These are phyloP conservation scores for Citrus unshiu DNA, from an alignment of 345 rosid genomes.

Conservation along the genomic window DNA sequence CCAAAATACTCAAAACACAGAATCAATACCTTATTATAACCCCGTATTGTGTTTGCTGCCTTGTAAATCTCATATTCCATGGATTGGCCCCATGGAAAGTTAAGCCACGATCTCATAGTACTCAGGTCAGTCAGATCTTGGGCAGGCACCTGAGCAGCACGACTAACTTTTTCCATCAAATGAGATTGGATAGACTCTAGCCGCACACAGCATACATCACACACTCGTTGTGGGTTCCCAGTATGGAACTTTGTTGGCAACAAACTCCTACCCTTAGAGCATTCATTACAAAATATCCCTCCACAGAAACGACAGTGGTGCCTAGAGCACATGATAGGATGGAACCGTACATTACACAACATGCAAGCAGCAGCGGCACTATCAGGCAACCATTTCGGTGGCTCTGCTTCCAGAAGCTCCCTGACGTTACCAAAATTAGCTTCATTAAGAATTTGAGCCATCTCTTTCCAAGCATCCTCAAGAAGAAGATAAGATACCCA, in stretches of 20 bases:
- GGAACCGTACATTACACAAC: constrained; percentile 20
- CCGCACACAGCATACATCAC: constrained; percentile 26
- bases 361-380: constrained; percentile 24
- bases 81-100: constrained; percentile 27
- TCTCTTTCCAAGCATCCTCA: constrained; percentile 33
- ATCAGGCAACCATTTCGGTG: constrained; percentile 22
- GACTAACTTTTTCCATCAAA: constrained; percentile 20
- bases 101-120: constrained; percentile 29
- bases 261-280: constrained; percentile 26
- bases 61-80: constrained; percentile 25
- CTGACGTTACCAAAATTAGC: constrained; percentile 26
- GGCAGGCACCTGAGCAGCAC: constrained; percentile 22
- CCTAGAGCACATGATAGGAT: constrained; percentile 24
- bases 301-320: constrained; percentile 26
- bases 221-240: constrained; percentile 16
- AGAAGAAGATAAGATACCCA: constrained; percentile 29
- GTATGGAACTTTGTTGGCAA: constrained; percentile 17
- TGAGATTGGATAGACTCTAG: constrained; percentile 23
- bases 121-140: constrained; percentile 23
- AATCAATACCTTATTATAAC: constrained; percentile 16
- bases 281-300: constrained; percentile 20
- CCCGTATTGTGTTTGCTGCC: constrained; percentile 13
- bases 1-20: background rate
- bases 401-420: constrained; percentile 24
- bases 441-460: constrained; percentile 33